phyloP scores from a whole-genome alignment of 2,329 filamentous ascomycete species.

The Epichloe scottii region DNA sequence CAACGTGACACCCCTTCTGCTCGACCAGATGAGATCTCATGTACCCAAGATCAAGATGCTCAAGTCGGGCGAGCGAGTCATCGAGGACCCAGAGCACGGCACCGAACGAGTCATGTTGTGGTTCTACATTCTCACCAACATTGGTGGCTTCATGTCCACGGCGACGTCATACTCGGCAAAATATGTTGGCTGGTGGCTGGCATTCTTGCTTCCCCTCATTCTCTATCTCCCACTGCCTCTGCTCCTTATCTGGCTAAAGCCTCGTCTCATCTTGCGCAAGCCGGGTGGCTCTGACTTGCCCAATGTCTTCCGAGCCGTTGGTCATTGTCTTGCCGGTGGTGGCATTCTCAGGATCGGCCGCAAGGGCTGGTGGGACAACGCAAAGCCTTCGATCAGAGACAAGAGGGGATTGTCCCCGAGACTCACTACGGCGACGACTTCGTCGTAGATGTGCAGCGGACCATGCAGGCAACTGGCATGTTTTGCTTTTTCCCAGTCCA shows the following conservation, averaged over 20 bases:
- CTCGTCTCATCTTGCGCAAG: conserved; percentile 41
- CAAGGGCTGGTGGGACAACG: conserved; percentile 44
- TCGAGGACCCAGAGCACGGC: conserved; percentile 55
- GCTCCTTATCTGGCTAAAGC: conserved; percentile 43
- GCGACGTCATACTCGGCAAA: conserved; percentile 40
- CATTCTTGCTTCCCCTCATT: conserved; percentile 30
- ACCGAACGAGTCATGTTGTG: conserved; percentile 55
- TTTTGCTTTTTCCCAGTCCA: conserved; percentile 29
- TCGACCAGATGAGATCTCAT: conserved; percentile 50
- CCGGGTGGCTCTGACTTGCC: conserved; percentile 55
- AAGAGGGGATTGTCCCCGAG: conserved; percentile 34
- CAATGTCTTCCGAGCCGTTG: conserved; percentile 44
- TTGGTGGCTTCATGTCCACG: conserved; percentile 39
- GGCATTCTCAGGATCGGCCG: conserved; percentile 39
- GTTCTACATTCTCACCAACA: conserved; percentile 43
- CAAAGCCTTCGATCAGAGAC: conserved; percentile 39
- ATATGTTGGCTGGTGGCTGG: conserved; percentile 38
- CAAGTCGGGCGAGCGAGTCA: conserved; percentile 47
- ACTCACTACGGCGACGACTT: conserved; percentile 48
- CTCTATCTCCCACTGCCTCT: conserved; percentile 47
- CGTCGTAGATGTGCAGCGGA: conserved; percentile 52
- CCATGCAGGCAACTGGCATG: conserved; percentile 28
- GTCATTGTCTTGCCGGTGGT: conserved; percentile 38
- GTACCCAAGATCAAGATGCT: conserved; percentile 25
- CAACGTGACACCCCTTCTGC: conserved; percentile 56